phyloP scores from a whole-genome alignment of 2,329 filamentous ascomycete species.

The Paracoccidioides lutzii region DNA sequence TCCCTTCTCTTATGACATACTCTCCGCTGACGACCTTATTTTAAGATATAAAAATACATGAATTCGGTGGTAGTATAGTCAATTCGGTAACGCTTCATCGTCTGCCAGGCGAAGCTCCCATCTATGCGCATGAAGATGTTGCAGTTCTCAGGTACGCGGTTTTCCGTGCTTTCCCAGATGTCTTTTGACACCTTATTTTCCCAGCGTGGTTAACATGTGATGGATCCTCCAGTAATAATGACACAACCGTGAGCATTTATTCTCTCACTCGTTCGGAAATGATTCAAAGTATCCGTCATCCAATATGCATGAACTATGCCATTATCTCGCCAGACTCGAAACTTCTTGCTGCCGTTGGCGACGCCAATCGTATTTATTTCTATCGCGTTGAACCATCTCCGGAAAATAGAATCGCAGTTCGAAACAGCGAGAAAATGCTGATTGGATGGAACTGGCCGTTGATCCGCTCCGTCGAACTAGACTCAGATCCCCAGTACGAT shows the following conservation, averaged over 20 bases:
- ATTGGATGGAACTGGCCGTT: conserved; percentile 31
- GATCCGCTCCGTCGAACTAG: conserved; percentile 27
- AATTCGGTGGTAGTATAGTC: conserved; percentile 51
- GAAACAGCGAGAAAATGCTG: conserved; percentile 22
- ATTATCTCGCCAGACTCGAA: conserved; percentile 83
- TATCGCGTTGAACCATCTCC: conserved; percentile 35
- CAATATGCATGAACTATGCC: conserved; percentile 83
- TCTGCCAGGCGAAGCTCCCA: conserved; percentile 31
- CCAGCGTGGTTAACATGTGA: background rate
- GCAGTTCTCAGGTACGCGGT: conserved; percentile 35
- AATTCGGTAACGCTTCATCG: conserved; percentile 55
- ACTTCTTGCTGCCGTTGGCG: conserved; percentile 70
- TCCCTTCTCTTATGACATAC: background rate
- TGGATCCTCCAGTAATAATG: conserved; percentile 60
- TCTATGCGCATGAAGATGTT: conserved; percentile 42
- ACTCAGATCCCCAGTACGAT: conserved; percentile 28
- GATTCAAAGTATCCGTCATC: conserved; percentile 58
- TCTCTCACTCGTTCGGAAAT: conserved; percentile 56
- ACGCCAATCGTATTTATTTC: conserved; percentile 76
- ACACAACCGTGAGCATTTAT: conserved; percentile 76
- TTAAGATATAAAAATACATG: conserved; percentile 39
- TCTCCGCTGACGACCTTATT: conserved; percentile 17
- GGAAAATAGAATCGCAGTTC: conserved; percentile 22
- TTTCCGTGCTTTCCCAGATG: conserved; percentile 14
- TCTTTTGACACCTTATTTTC: conserved; percentile 45